Percentiles rank a stretch among this genome's conserved stretches.
These are phyloP conservation scores for Sphagnum fallax DNA, from an alignment of 228 moss, liverwort and hornwort species.

Conservation along the genomic window DNA sequence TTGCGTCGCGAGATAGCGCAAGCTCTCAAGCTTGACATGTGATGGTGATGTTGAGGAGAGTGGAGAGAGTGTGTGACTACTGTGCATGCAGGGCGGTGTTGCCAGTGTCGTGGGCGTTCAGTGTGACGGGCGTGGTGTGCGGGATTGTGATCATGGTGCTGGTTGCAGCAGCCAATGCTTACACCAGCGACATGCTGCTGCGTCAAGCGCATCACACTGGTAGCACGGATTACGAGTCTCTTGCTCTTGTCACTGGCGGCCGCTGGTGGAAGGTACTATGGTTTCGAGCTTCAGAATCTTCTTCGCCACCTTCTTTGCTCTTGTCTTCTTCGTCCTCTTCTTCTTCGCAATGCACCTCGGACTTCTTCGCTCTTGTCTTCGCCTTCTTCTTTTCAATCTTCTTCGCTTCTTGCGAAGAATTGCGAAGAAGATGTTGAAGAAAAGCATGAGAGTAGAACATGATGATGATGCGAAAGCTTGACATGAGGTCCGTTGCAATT, in stretches of 20 bases:
- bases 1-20: not conserved
- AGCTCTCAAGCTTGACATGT: too few species aligned
- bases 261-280: slow-evolving; percentile 58
- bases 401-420: too few species aligned
- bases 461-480: not conserved
- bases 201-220: slow-evolving; percentile 65
- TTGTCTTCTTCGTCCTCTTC: not conserved
- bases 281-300: not conserved
- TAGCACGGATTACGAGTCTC: slow-evolving; percentile 50
- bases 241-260: slow-evolving; percentile 50
- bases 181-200: slow-evolving; percentile 75
- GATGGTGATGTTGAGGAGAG: too few species aligned
- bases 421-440: too few species aligned
- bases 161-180: slow-evolving; percentile 74
- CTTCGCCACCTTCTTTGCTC: not conserved
- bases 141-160: slow-evolving; percentile 74
- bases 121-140: slow-evolving; percentile 59
- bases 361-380: too few species aligned
- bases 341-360: not conserved
- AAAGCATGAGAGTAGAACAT: not conserved
- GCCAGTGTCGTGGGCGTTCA: slow-evolving; percentile 87
- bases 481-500: not conserved
- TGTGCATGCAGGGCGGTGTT: slow-evolving; percentile 66
- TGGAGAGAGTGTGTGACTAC: not conserved
- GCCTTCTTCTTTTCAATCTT: too few species aligned